Evolutionary conservation across 2,329 filamentous ascomycete genomes (phyloP), one percentile per base, ranked within the genome.

Genomic region (Ambrosiella xylebori): DNA sequence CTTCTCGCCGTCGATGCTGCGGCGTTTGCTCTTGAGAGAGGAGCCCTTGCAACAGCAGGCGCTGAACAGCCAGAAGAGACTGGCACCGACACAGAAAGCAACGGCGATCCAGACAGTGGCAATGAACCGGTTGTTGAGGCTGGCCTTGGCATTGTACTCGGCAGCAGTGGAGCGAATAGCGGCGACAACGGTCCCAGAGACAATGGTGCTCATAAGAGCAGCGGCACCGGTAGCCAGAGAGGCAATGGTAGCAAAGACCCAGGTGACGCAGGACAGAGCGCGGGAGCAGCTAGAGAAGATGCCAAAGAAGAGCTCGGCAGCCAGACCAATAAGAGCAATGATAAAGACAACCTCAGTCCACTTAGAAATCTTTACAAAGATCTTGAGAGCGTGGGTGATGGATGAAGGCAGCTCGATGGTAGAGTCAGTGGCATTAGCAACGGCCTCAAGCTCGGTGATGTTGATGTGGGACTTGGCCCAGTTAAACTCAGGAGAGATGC

Each of bases 1-100:
- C 54, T 60, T 59, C 52, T 69, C 68, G 57, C 70, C 68, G 27
- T 70, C 66, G 53, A 79, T 68, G 54, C 73, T 70, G 67, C 79
- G 79, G 5, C 68, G 63, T 61, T 68, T 67, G n/a, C 72, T 69
- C 8, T 75, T 64, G 52, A 74, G 69, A 61, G 62, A 57, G 62
- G 68, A 64, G 12, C 70, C 70, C 65, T 79, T 82, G 76, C 90
- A 95, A 81, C 90, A 97, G 84, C 91, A 97, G 66, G 86, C 79
- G 70, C 83, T 88, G 69, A 94, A 81, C 66, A 90, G 73, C 91
- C 93, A 97, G 84, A 97, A 96, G 67, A 95, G 71, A 63, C 80
- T 81, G 7, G 85, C 84, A 47, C 70, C 86, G 39, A 93, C 68
- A 61, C 85, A 84, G 67, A 94, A 89, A 36, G 80, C 86, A 44